Conservation (phyloP, 768 basidiomycete species). For the Pholiota microspora region DNA sequence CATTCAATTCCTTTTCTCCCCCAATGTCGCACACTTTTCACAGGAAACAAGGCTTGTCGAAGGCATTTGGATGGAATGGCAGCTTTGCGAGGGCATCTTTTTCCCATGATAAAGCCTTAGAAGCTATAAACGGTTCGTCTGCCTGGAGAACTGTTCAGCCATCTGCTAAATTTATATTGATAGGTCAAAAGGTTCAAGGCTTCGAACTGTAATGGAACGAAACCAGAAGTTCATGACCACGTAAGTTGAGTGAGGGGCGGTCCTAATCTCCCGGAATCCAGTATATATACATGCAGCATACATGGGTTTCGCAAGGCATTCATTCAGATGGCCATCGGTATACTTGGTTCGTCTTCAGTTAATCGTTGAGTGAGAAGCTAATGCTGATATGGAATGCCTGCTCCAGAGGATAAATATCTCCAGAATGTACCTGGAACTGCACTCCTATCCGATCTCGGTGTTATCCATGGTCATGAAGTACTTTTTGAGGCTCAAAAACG, state of each 20-base stretch:
- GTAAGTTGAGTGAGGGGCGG: background rate
- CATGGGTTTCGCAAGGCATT: background rate
- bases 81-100: background rate
- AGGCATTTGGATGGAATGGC: background rate
- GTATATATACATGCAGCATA: background rate
- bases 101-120: background rate
- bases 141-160: background rate
- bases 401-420: constrained; percentile 34
- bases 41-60: background rate
- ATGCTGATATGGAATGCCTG: background rate
- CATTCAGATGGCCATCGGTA: constrained; percentile 31
- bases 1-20: background rate
- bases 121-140: background rate
- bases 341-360: constrained; percentile 28
- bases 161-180: background rate
- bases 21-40: background rate
- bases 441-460: constrained; percentile 35
- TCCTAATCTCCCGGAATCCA: background rate
- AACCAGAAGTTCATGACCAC: background rate
- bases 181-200: background rate
- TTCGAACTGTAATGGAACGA: background rate
- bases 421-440: constrained; percentile 39
- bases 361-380: background rate
- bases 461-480: constrained; percentile 34
- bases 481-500: background rate